phyloP scores from a whole-genome alignment of 2,329 filamentous ascomycete species.

The Colletotrichum musicola region DNA sequence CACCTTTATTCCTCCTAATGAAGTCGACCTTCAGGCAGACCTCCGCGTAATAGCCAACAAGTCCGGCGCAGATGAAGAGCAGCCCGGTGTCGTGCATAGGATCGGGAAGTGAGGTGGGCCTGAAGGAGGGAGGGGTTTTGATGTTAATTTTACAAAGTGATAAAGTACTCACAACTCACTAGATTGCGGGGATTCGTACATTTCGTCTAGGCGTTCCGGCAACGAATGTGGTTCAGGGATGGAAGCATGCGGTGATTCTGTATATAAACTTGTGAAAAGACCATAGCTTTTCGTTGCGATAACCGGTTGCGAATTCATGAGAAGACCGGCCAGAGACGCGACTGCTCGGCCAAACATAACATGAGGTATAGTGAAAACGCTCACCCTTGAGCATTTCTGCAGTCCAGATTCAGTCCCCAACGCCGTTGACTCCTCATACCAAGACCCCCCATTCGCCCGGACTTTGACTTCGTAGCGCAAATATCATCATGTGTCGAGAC shows the following conservation, averaged over 20 bases:
- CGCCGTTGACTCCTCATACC: conserved; percentile 19
- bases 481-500: conserved; percentile 29
- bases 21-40: conserved; percentile 44
- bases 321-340: conserved; percentile 19
- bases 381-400: conserved; percentile 5
- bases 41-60: conserved; percentile 27
- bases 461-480: neutral
- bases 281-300: conserved; percentile 5
- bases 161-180: too few species aligned
- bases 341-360: conserved; percentile 26
- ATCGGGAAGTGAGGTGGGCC: neutral
- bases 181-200: too few species aligned
- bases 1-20: conserved; percentile 42
- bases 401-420: conserved; percentile 27
- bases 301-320: conserved; percentile 25
- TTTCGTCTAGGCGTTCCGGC: too few species aligned
- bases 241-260: neutral
- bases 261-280: neutral
- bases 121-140: too few species aligned
- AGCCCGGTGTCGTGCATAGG: neutral
- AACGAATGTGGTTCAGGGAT: too few species aligned
- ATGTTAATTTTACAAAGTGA: too few species aligned
- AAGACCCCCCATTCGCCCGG: conserved; percentile 3
- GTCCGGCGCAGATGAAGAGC: conserved; percentile 18
- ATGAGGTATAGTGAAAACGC: conserved; percentile 35